These are phyloP conservation scores for Geosmithia flava DNA, from an alignment of 2,329 filamentous ascomycete species.

Conservation along the genomic window DNA sequence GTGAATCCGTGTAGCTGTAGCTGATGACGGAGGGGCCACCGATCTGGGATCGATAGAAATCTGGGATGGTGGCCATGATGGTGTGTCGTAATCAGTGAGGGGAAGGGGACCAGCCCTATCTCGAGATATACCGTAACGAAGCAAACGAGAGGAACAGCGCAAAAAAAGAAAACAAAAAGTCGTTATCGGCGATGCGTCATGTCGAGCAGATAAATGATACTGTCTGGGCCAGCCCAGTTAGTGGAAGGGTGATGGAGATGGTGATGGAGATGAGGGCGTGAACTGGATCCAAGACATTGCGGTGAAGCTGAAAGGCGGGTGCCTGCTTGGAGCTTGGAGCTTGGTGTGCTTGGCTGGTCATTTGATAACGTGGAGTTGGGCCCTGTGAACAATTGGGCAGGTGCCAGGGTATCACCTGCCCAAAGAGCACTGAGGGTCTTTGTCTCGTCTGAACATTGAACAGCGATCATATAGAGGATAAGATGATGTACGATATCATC, in stretches of 20 bases:
- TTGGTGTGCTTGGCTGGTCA: not conserved
- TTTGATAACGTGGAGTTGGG: not conserved
- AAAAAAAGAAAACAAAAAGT: not conserved
- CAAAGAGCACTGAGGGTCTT: not conserved
- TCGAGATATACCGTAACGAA: not conserved
- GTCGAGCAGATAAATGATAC: not conserved
- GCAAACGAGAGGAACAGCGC: not conserved
- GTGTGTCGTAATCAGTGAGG: not conserved
- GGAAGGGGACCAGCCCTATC: not conserved
- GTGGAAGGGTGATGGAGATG: not conserved
- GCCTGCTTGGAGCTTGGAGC: too few species aligned
- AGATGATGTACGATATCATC: too few species aligned
- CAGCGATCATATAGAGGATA: too few species aligned
- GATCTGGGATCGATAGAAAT: slow-evolving; percentile 47
- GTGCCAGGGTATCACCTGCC: not conserved
- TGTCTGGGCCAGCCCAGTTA: not conserved
- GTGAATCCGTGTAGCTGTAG: slow-evolving; percentile 48
- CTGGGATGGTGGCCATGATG: slow-evolving; percentile 22
- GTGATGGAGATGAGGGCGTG: not conserved
- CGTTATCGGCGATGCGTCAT: not conserved
- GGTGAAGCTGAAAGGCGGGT: not conserved
- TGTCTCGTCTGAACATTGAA: not conserved
- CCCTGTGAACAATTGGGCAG: not conserved
- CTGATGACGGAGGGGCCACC: slow-evolving; percentile 44
- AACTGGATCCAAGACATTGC: not conserved